These are phyloP conservation scores for Blastobotrys malaysiensis DNA, from an alignment of 1,139 yeast genomes.

Conservation along the genomic window DNA sequence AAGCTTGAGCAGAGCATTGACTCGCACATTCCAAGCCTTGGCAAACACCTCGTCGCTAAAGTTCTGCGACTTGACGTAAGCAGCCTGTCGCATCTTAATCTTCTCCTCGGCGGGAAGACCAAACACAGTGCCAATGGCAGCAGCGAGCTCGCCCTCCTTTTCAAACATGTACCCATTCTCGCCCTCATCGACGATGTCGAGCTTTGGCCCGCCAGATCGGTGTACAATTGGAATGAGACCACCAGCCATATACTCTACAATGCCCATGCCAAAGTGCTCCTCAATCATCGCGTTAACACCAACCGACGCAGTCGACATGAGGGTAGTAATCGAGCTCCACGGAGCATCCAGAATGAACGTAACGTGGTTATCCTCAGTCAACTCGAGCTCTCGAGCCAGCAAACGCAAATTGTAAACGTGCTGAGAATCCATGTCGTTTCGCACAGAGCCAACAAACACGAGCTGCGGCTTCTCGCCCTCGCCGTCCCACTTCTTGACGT, in stretches of 20 bases:
- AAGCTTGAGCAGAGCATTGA: conserved; percentile 37
- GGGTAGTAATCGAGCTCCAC: conserved; percentile 53
- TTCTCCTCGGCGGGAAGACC: conserved; percentile 39
- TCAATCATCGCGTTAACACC: conserved; percentile 99
- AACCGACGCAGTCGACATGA: conserved; percentile 55
- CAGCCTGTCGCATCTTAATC: conserved; percentile 46
- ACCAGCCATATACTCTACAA: conserved; percentile 85
- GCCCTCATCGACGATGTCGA: conserved; percentile 65
- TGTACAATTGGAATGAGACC: conserved; percentile 88
- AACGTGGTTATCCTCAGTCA: conserved; percentile 42
- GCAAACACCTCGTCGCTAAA: conserved; percentile 68
- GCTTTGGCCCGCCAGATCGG: conserved; percentile 89
- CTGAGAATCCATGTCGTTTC: conserved; percentile 60
- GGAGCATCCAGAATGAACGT: conserved; percentile 73
- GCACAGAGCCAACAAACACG: conserved; percentile 77
- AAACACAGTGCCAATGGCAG: conserved; percentile 42
- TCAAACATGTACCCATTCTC: conserved; percentile 60
- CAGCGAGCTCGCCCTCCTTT: conserved; percentile 32
- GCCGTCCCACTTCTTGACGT: conserved; percentile 27
- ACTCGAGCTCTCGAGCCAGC: conserved; percentile 43
- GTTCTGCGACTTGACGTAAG: conserved; percentile 48
- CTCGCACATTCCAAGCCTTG: conserved; percentile 48
- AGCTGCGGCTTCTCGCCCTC: conserved; percentile 38
- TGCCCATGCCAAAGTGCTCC: conserved; percentile 97
- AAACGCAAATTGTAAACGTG: conserved; percentile 49